phyloP scores from a whole-genome alignment of 169 alveolate species.

The Toxoplasma gondii region DNA sequence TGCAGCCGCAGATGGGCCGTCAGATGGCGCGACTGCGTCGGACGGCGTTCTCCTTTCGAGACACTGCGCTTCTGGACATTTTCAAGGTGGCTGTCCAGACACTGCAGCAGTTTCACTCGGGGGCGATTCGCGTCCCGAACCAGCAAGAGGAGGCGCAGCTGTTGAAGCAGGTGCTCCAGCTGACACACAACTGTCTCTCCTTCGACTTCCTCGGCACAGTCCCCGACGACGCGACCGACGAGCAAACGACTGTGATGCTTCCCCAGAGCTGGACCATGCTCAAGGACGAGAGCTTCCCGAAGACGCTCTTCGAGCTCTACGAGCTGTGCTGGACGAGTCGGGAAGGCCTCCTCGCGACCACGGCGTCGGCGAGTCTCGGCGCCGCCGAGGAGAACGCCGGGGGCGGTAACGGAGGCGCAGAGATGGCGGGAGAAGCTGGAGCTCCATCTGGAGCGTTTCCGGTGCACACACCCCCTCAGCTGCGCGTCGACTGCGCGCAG shows the following conservation, averaged over 20 bases:
- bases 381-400: background rate
- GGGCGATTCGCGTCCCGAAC: slow-evolving; percentile 77
- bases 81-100: slow-evolving; percentile 80
- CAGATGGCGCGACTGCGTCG: slow-evolving; percentile 76
- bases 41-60: slow-evolving; percentile 93
- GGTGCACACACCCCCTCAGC: slow-evolving; percentile 53
- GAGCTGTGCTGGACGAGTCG: slow-evolving; percentile 74
- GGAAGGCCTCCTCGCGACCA: background rate
- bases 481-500: slow-evolving; percentile 81
- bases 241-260: slow-evolving; percentile 92
- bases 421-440: background rate
- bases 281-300: slow-evolving; percentile 85
- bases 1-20: slow-evolving; percentile 79
- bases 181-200: slow-evolving; percentile 88
- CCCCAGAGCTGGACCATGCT: slow-evolving; percentile 92
- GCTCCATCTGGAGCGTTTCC: background rate
- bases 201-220: slow-evolving; percentile 95
- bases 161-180: slow-evolving; percentile 89
- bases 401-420: background rate
- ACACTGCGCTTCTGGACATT: slow-evolving; percentile 88
- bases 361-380: background rate
- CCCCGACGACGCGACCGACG: slow-evolving; percentile 95
- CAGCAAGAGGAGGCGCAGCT: slow-evolving; percentile 80
- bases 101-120: slow-evolving; percentile 78
- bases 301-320: slow-evolving; percentile 82